Evolutionary conservation across 495 filamentous ascomycete genomes (phyloP), one percentile per base, ranked within the genome.

Genomic region (Aspergillus campestris): DNA sequence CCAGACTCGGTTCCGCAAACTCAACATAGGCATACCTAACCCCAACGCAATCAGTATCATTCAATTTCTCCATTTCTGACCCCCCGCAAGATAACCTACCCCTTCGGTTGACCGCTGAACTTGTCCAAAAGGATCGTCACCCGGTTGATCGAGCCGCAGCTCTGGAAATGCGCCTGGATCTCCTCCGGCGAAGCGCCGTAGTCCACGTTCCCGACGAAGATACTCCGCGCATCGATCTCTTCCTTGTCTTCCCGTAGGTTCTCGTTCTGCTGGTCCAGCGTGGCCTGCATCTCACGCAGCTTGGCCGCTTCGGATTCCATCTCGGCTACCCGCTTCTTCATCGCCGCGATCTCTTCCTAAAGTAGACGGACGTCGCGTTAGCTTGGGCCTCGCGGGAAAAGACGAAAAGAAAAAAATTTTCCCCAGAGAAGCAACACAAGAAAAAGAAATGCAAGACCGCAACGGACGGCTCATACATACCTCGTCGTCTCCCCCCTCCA

Each of bases 121-220:
- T 97, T 97, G 69, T 99, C 94, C 49, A 99, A 72, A 44, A 99
- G 71, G 45, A 99, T 99, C 4, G 94, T 99, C 38, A 99, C 94
- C 33, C 94, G 84, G 59, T 99, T 97, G 72, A 99, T 99, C 44
- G 86, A 88, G 33, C 94, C 94, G 57, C 88, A 94, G 74, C 82
- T 94, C 71, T 95, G 89, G 70, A 99, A 99, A 62, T 99, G 94
- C 32, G 89, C 87, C 72, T 99, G 94, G 47, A 99, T 95, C 69
- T 99, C 94, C 68, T 99, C 94, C 0, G 94, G 92, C 11, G 89
- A 94, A 27, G 92, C 91, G 48, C 88, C 89, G 65, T 99, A 99
- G 64, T 99, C 94, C 44, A 99, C 94, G 59, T 99, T 99, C 38
- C 94, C 94, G 18, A 99, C 94, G 61, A 99, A 99, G 58, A 99